Conservation (phyloP, 495 filamentous ascomycete species). For the Talaromyces wortmannii region DNA sequence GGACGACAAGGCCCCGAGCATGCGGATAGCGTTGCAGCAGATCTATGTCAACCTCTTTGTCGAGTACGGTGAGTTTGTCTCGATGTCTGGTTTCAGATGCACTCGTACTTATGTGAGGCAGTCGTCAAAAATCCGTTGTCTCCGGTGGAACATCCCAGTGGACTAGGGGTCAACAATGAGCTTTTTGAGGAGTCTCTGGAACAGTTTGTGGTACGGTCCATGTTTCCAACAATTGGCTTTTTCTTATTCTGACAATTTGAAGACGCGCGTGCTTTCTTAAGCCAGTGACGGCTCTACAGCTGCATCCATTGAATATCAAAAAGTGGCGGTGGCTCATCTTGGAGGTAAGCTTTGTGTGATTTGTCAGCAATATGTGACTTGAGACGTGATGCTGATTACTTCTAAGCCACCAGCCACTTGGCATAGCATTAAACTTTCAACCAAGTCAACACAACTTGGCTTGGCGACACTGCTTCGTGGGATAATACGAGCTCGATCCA, state of each 20-base stretch:
- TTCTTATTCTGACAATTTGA: neutral
- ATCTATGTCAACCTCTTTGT: constrained; percentile 98
- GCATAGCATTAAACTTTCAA: too few species aligned
- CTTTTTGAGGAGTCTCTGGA: constrained; percentile 90
- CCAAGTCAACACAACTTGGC: too few species aligned
- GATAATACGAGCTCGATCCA: too few species aligned
- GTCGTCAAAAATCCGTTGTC: constrained; percentile 94
- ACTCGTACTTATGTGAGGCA: constrained; percentile 15
- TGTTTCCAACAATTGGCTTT: neutral
- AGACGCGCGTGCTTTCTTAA: neutral
- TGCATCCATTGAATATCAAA: too few species aligned
- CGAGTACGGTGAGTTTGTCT: constrained; percentile 66
- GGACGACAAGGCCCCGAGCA: constrained; percentile 79
- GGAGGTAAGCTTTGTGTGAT: too few species aligned
- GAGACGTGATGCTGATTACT: too few species aligned
- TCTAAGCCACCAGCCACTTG: too few species aligned
- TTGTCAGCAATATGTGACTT: too few species aligned
- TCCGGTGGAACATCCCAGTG: constrained; percentile 81
- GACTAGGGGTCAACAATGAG: constrained; percentile 86
- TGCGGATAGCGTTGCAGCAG: constrained; percentile 90
- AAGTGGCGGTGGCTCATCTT: too few species aligned
- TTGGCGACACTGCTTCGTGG: too few species aligned
- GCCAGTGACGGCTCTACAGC: neutral
- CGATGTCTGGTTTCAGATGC: neutral
- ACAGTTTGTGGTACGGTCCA: constrained; percentile 61